phyloP scores from a whole-genome alignment of 2,329 filamentous ascomycete species.

The Hymenoscyphus scutula region DNA sequence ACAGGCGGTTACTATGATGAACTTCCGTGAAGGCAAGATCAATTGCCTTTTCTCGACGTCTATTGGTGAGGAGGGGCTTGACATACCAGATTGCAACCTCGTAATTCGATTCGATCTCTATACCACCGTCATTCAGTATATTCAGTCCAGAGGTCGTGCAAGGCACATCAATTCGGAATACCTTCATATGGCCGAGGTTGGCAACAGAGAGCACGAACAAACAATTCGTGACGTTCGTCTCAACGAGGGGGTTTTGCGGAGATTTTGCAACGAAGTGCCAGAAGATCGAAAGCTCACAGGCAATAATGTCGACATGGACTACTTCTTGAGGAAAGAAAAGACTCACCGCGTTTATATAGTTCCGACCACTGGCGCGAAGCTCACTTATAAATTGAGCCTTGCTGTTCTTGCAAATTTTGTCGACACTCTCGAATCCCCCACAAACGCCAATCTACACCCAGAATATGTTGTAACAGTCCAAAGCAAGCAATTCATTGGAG shows the following conservation, averaged over 20 bases:
- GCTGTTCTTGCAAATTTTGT: conserved; percentile 71
- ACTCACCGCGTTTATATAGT: conserved; percentile 51
- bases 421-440: conserved; percentile 57
- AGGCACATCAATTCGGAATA: conserved; percentile 76
- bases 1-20: conserved; percentile 71
- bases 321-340: conserved; percentile 50
- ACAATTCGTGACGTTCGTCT: conserved; percentile 58
- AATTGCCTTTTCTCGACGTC: conserved; percentile 68
- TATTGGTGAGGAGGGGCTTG: conserved; percentile 65
- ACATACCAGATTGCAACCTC: conserved; percentile 66
- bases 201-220: conserved; percentile 60
- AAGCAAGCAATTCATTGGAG: conserved; percentile 65
- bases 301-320: conserved; percentile 55
- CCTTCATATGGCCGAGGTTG: conserved; percentile 75
- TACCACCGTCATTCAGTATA: conserved; percentile 86
- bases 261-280: conserved; percentile 73
- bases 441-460: conserved; percentile 39
- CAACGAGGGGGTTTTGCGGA: conserved; percentile 63
- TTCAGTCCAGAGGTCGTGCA: conserved; percentile 88
- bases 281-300: conserved; percentile 68
- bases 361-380: conserved; percentile 66
- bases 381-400: conserved; percentile 75
- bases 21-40: conserved; percentile 56
- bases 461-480: conserved; percentile 62
- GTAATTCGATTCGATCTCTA: conserved; percentile 82